Percentiles rank a stretch among this genome's conserved stretches.
These are phyloP conservation scores for Boletales sp. DNA, from an alignment of 768 basidiomycete species.

Conservation along the genomic window DNA sequence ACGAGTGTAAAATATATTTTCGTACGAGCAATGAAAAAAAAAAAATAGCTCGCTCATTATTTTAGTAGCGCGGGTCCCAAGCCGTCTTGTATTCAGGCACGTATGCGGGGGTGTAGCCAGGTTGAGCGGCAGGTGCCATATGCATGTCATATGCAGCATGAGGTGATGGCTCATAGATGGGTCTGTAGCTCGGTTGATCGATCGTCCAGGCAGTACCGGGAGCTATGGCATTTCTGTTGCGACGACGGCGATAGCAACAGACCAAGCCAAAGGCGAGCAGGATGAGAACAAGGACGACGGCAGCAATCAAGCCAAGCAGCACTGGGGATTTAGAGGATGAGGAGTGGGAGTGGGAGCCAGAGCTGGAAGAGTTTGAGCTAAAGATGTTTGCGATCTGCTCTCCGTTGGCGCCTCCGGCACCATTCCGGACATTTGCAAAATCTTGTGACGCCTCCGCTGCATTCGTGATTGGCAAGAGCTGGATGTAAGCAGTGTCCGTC, in stretches of 20 bases:
- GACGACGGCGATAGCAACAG: constrained; percentile 12
- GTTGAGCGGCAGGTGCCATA: constrained; percentile 12
- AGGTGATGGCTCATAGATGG: constrained; percentile 25
- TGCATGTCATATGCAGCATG: constrained; percentile 27
- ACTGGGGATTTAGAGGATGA: neutral
- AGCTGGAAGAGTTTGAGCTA: constrained; percentile 32
- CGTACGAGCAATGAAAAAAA: neutral
- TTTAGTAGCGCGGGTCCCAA: constrained; percentile 22
- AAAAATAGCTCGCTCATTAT: too few relatives aligned
- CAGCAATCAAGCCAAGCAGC: constrained; percentile 17
- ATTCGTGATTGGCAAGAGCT: constrained; percentile 56
- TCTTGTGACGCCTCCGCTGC: constrained; percentile 34
- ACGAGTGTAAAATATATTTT: neutral
- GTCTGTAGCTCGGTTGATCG: constrained; percentile 14
- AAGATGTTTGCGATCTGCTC: constrained; percentile 36
- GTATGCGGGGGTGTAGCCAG: constrained; percentile 11
- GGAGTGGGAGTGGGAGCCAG: constrained; percentile 26
- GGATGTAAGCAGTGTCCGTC: constrained; percentile 52
- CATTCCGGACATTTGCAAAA: constrained; percentile 11
- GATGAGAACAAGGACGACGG: constrained; percentile 3
- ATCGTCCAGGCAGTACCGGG: constrained; percentile 6
- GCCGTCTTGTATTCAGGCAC: constrained; percentile 21
- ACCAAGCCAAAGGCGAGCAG: neutral
- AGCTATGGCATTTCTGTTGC: constrained; percentile 1
- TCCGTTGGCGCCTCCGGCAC: neutral